These are phyloP conservation scores for Nakaseomyces bracarensis DNA, from an alignment of 1,139 yeast genomes.

Conservation along the genomic window DNA sequence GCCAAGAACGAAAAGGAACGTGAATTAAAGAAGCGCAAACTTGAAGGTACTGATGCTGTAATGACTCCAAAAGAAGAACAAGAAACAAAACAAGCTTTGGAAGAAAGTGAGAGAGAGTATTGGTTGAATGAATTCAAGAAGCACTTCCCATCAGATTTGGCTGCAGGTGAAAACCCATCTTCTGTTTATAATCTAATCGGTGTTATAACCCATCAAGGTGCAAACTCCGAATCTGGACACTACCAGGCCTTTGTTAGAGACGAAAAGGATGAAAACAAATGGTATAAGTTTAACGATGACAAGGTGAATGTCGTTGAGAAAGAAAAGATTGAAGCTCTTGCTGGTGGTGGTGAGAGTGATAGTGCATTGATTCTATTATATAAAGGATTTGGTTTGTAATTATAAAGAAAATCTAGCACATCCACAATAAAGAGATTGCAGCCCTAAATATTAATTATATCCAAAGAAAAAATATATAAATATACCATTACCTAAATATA, in stretches of 20 bases:
- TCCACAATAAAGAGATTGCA: not conserved
- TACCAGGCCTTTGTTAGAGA: slow-evolving; percentile 84
- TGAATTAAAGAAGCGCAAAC: slow-evolving; percentile 65
- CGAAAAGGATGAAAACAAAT: slow-evolving; percentile 59
- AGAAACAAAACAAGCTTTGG: slow-evolving; percentile 33
- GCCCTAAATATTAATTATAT: no score
- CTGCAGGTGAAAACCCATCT: slow-evolving; percentile 71
- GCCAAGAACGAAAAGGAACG: slow-evolving; percentile 64
- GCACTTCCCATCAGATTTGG: slow-evolving; percentile 31
- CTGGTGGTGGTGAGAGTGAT: slow-evolving; percentile 98
- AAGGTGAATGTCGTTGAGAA: slow-evolving; percentile 69
- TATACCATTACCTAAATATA: no score
- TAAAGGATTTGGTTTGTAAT: slow-evolving; percentile 59
- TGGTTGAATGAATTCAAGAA: slow-evolving; percentile 35
- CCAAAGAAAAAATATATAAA: slow-evolving; percentile 5
- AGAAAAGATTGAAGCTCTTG: slow-evolving; percentile 72
- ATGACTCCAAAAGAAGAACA: slow-evolving; percentile 30
- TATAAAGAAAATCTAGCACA: slow-evolving; percentile 6
- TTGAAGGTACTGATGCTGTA: slow-evolving; percentile 30
- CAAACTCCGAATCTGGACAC: slow-evolving; percentile 96
- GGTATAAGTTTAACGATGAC: slow-evolving; percentile 97
- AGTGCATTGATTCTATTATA: slow-evolving; percentile 84
- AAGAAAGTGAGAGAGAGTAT: slow-evolving; percentile 33
- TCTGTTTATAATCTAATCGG: slow-evolving; percentile 79
- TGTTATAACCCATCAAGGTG: slow-evolving; percentile 87